Conservation (phyloP, 2,329 filamentous ascomycete genomes). For the Colletotrichum sp. region DNA sequence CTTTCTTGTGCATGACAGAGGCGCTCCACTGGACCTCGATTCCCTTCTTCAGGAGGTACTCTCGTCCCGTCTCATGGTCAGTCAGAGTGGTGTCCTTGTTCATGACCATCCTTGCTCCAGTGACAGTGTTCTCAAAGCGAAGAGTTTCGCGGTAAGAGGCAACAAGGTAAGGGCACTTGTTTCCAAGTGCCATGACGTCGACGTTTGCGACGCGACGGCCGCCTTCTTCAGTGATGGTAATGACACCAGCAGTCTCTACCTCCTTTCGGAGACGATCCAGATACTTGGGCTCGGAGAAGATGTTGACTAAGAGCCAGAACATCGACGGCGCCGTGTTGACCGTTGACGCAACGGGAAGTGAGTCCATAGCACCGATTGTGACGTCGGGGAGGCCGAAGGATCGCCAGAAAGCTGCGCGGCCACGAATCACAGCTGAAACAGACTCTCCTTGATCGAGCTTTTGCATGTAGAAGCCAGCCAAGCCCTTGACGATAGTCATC, state of each 20-base stretch:
- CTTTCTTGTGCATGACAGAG: conserved; percentile 27
- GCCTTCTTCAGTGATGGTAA: conserved; percentile 1
- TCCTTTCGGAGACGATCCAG: conserved; percentile 34
- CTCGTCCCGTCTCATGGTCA: conserved; percentile 24
- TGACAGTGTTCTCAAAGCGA: conserved; percentile 40
- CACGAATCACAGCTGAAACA: conserved; percentile 32
- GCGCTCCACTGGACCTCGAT: conserved; percentile 30
- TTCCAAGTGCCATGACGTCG: conserved; percentile 38
- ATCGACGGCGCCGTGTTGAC: conserved; percentile 41
- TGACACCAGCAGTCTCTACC: conserved; percentile 23
- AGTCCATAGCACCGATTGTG: conserved; percentile 34
- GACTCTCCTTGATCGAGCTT: conserved; percentile 27
- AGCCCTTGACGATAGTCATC: conserved; percentile 25
- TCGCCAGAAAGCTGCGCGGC: conserved; percentile 31
- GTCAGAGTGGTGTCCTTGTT: conserved; percentile 40
- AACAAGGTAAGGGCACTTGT: conserved; percentile 44
- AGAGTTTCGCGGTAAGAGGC: conserved; percentile 49
- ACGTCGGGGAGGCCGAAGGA: conserved; percentile 30
- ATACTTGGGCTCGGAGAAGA: conserved; percentile 31
- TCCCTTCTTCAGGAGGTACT: conserved; percentile 32
- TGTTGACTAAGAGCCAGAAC: conserved; percentile 39
- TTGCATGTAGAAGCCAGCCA: conserved; percentile 33
- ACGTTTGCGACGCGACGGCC: conserved; percentile 28
- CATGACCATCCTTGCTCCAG: conserved; percentile 43
- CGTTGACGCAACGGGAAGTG: conserved; percentile 32